Percentiles rank a stretch among this genome's conserved stretches.
These are phyloP conservation scores for Zalerion maritima DNA, from an alignment of 495 filamentous ascomycete species.

Conservation along the genomic window DNA sequence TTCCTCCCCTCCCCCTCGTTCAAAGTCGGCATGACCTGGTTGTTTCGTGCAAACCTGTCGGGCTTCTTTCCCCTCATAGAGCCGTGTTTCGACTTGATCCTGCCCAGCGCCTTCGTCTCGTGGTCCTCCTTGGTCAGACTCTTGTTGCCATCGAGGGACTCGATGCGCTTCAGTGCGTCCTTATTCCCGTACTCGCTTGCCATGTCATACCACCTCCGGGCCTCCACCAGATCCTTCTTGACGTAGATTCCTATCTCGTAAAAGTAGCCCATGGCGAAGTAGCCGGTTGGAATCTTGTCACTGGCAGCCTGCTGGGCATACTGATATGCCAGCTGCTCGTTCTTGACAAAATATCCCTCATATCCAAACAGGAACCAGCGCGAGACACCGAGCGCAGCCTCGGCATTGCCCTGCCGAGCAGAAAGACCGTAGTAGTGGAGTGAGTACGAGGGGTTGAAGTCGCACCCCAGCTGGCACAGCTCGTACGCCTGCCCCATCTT, in stretches of 20 bases:
- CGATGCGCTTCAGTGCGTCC: conserved; percentile 68
- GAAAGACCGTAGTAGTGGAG: conserved; percentile 93
- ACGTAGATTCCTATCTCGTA: conserved; percentile 91
- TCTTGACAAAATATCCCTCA: conserved; percentile 82
- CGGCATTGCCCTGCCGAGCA: conserved; percentile 70
- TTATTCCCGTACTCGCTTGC: conserved; percentile 85
- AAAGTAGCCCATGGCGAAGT: conserved; percentile 97
- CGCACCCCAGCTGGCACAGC: conserved; percentile 80
- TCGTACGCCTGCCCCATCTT: conserved; percentile 98
- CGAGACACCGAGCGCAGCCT: conserved; percentile 92
- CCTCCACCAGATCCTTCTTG: conserved; percentile 64
- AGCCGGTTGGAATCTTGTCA: conserved; percentile 69
- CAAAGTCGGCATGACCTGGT: conserved; percentile 38
- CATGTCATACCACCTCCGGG: conserved; percentile 78
- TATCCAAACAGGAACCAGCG: conserved; percentile 98
- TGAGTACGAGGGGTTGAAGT: conserved; percentile 84
- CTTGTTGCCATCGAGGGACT: conserved; percentile 73
- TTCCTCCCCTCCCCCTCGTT: conserved; percentile 18
- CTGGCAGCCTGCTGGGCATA: conserved; percentile 80
- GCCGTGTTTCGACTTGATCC: conserved; percentile 86
- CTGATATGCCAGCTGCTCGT: conserved; percentile 79
- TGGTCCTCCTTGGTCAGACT: conserved; percentile 82
- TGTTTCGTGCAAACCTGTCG: conserved; percentile 41
- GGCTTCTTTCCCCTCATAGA: conserved; percentile 63
- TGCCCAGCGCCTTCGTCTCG: conserved; percentile 73